Conservation (phyloP, 2,329 filamentous ascomycete species). For the Delphinella strobiligena region DNA sequence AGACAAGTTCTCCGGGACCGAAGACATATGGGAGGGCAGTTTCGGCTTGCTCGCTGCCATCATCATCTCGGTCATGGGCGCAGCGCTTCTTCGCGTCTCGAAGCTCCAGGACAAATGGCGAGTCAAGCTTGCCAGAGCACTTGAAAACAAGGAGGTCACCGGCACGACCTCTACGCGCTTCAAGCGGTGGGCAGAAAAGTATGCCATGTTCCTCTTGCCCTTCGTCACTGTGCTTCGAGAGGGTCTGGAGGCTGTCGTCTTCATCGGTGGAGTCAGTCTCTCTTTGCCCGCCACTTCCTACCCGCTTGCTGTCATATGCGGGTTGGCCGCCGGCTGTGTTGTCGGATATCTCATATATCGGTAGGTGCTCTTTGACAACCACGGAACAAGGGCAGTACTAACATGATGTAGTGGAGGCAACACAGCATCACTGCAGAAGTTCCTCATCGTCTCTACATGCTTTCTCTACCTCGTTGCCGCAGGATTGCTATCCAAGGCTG, state of each 20-base stretch:
- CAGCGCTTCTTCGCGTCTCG: slow-evolving; percentile 65
- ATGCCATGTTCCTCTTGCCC: slow-evolving; percentile 75
- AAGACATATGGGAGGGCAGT: slow-evolving; percentile 70
- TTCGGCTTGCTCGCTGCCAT: slow-evolving; percentile 64
- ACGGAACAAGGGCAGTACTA: slow-evolving; percentile 5
- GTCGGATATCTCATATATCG: slow-evolving; percentile 70
- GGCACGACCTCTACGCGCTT: slow-evolving; percentile 33
- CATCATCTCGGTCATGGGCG: slow-evolving; percentile 74
- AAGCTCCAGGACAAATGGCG: slow-evolving; percentile 83
- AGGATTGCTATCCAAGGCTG: slow-evolving; percentile 63
- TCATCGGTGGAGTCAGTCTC: slow-evolving; percentile 74
- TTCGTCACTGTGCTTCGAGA: slow-evolving; percentile 82
- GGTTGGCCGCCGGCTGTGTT: slow-evolving; percentile 52
- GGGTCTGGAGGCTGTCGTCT: slow-evolving; percentile 76
- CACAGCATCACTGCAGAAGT: slow-evolving; percentile 55
- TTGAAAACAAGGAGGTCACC: slow-evolving; percentile 43
- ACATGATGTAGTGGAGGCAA: slow-evolving; percentile 42
- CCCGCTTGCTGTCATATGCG: slow-evolving; percentile 63
- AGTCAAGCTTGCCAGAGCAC: slow-evolving; percentile 61
- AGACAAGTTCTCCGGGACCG: slow-evolving; percentile 54
- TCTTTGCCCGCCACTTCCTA: slow-evolving; percentile 63
- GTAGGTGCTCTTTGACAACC: slow-evolving; percentile 33
- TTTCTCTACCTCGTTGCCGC: slow-evolving; percentile 76
- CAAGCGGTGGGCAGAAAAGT: slow-evolving; percentile 59
- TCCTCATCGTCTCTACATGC: slow-evolving; percentile 72